Evolutionary conservation across 495 filamentous ascomycete genomes (phyloP).

Genomic region (Parmelia sp.): DNA sequence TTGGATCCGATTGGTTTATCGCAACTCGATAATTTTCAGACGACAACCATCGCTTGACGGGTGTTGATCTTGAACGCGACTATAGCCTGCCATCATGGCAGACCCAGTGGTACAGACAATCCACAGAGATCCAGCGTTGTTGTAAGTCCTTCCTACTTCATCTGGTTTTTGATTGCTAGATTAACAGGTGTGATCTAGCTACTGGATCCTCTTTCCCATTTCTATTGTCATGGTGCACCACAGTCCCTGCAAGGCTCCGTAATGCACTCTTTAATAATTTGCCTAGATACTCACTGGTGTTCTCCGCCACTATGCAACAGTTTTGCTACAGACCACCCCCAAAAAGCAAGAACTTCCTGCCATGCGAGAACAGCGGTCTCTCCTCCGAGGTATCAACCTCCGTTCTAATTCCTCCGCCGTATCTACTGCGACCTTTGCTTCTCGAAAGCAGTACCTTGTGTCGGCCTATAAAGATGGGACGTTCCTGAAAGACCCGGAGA

Average conservation of each 20-base stretch:
- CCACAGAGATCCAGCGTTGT: constrained; percentile 96
- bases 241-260: background rate
- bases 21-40: too few relatives aligned
- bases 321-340: constrained; percentile 78
- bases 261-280: constrained; percentile 10
- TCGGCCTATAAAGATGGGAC: constrained; percentile 73
- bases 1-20: too few relatives aligned
- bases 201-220: constrained; percentile 97
- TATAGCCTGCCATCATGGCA: constrained; percentile 55
- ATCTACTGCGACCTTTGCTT: constrained; percentile 65
- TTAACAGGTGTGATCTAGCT: constrained; percentile 47
- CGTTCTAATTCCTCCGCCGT: constrained; percentile 72
- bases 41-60: background rate
- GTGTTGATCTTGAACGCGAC: background rate
- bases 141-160: constrained; percentile 50
- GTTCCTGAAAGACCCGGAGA: constrained; percentile 84
- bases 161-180: background rate
- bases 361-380: constrained; percentile 79
- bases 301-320: constrained; percentile 89
- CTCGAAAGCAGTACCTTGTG: constrained; percentile 72
- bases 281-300: constrained; percentile 83
- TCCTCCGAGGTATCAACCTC: constrained; percentile 78
- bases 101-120: constrained; percentile 83
- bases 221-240: constrained; percentile 83
- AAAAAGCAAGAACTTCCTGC: constrained; percentile 72